Evolutionary conservation across 768 basidiomycete species (phyloP), one percentile per base, ranked within the genome.

Genomic region (Trametes elegans): DNA sequence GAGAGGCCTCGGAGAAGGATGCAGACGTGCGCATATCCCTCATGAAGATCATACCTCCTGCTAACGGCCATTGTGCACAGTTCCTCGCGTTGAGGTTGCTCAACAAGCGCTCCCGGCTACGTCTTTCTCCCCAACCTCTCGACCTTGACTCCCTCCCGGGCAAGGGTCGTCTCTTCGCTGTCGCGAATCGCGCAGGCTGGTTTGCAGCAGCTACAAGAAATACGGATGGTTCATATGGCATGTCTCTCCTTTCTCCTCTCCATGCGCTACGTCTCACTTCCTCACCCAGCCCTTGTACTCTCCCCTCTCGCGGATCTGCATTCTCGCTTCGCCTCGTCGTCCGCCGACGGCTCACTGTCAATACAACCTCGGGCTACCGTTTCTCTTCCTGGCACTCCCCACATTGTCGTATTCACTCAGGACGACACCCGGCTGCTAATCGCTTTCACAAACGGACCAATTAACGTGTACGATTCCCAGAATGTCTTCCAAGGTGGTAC

Each of bases 261-360:
- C 19, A 18, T 24, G 16, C 45, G 18, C 42, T 7, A 36, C 27
- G 40, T 27, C 48, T 9, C 10, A 43, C 49, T 32, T 39, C 21
- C 45, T 28, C 41, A 18, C 26, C 5, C 57, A 91, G 88, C 71
- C n/a, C 70, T 91, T 44, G 71, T 83, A 23, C 68, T 83, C 16
- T 86, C 88, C 0, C 76, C 84, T 16, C 75, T 90, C 7, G 69
- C 74, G 19, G 79, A 85, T 34, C 70, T 92, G n/a, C 83, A 82
- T 1, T 66, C 76, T 14, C 76, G 80, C 0, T 77, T 84, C 58
- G 64, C 67, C 10, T 73, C 79, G 29, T 76, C 74, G 35, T 62
- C 65, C 0, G 66, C 66, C 10, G 73, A 72, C 4, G 72, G 72
- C 11, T 67, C 73, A 19, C 65, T 73, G 3, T 59, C 67, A 2